A percentile compares a stretch with the other conserved stretches of the same genome.
phyloP scores from a whole-genome alignment of 1,284 basidiomycete species.

The Pseudozyma pruni region DNA sequence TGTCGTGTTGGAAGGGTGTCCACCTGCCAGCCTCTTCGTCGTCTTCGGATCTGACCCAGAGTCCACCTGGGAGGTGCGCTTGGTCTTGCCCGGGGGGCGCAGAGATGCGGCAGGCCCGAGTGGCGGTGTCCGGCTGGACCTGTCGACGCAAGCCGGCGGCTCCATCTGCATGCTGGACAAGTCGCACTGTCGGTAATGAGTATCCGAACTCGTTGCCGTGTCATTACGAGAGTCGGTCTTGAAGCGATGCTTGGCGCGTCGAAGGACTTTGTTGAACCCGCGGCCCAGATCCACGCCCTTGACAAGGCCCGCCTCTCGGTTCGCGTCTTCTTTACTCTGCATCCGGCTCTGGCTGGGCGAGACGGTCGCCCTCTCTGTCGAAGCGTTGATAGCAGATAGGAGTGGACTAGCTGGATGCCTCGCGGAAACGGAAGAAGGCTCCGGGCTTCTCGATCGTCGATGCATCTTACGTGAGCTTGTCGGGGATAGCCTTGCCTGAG shows the following conservation, averaged over 20 bases:
- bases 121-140: neutral
- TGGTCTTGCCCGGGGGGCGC: constrained; percentile 15
- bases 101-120: neutral
- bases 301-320: neutral
- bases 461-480: neutral
- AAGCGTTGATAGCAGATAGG: constrained; percentile 20
- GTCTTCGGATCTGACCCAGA: constrained; percentile 8
- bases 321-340: neutral
- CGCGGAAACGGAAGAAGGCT: constrained; percentile 4
- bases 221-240: constrained; percentile 1
- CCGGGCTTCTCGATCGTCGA: constrained; percentile 5
- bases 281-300: constrained; percentile 20
- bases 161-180: constrained; percentile 4
- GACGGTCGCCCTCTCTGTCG: neutral
- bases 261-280: constrained; percentile 30
- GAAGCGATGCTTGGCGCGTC: constrained; percentile 26
- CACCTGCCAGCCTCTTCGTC: constrained; percentile 4
- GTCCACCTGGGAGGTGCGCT: constrained; percentile 2
- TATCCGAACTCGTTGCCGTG: neutral
- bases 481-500: neutral
- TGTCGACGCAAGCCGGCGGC: neutral
- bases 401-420: constrained; percentile 12
- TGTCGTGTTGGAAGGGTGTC: neutral
- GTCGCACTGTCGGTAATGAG: neutral
- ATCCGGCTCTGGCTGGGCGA: neutral